A percentile compares a stretch with the other conserved stretches of the same genome.
Conservation (phyloP, 768 basidiomycete species). For the Naematelia encephala region DNA sequence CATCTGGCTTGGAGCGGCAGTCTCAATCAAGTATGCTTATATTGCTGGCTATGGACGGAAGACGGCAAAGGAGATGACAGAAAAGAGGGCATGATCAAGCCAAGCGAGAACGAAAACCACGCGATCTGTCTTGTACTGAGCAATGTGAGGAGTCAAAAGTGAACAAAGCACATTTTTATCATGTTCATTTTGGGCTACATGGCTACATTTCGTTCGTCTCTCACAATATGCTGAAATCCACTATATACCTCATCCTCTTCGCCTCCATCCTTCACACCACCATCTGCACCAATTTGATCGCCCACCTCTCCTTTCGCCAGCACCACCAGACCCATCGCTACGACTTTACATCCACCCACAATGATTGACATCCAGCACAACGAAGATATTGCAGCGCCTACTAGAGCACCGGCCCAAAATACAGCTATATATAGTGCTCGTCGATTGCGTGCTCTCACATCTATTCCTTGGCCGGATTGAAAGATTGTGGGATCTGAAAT, state of each 20-base stretch:
- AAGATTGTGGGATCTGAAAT: conserved; percentile 29
- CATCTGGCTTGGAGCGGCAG: too few relatives aligned
- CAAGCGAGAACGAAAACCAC: too few relatives aligned
- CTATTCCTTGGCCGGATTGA: background rate
- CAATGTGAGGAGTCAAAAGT: too few relatives aligned
- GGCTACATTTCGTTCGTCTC: conserved; percentile 16
- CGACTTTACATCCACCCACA: conserved; percentile 15
- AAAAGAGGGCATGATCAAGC: too few relatives aligned
- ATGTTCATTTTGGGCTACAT: conserved; percentile 4
- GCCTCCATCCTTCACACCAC: background rate
- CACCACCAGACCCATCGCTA: conserved; percentile 7
- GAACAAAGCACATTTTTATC: background rate
- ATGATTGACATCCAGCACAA: conserved; percentile 6
- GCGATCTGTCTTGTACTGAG: too few relatives aligned
- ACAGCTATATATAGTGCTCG: conserved; percentile 23
- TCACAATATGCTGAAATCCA: background rate
- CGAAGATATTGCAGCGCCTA: conserved; percentile 12
- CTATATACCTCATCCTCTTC: conserved; percentile 3
- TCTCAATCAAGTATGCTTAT: too few relatives aligned
- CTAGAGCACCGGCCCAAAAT: conserved; percentile 26
- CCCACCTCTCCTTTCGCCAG: background rate
- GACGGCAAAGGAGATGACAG: too few relatives aligned
- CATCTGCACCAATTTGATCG: background rate
- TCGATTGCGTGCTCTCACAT: conserved; percentile 16
- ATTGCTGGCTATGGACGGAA: too few relatives aligned